Evolutionary conservation across 768 basidiomycete species (phyloP), one percentile per base, ranked within the genome.

Genomic region (Podaxis sp.): DNA sequence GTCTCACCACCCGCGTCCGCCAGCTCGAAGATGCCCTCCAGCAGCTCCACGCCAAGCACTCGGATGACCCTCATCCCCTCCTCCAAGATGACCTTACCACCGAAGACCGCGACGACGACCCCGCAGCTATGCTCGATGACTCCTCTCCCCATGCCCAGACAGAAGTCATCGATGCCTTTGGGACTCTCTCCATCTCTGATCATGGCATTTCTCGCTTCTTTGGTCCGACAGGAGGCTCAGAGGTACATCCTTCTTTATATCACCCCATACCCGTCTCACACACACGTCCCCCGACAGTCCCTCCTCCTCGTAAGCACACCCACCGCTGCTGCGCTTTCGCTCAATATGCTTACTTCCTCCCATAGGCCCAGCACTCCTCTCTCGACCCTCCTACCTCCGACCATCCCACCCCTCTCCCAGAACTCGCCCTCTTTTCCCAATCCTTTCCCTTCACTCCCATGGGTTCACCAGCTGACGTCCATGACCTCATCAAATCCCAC

Each of bases 381-480:
- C 62, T 66, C 20, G 58, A 64, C 53, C 63, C 65, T 48, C 60
- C 65, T 36, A 68, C 73, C 22, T 69, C 70, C 13, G 73, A 75
- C 46, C 69, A 69, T 56, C 69, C 74, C 0, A 57, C 67, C 11
- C 62, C 57, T 7, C 64, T 71, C 7, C 67, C 68, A 26, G 71
- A 75, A n/a, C 72, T 80, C 8, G 60, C 77, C 15, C 78, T 80
- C 65, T 87, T 89, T 71, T 85, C 87, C 4, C 80, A 78, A 44
- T 74, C 82, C 22, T 90, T 89, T 70, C 88, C 87, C 0, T 85
- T 89, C 70, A 86, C 85, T 0, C 87, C 87, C 20, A 72, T 84
- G 66, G 86, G 85, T 20, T 72, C 80, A 3, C 68, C 81, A 1
- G 66, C 72, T 7, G 78, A 78, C 30, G 78, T 85, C 36, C 81